Conservation (phyloP, 2,329 filamentous ascomycete species). For the Drechmeria coniospora region DNA sequence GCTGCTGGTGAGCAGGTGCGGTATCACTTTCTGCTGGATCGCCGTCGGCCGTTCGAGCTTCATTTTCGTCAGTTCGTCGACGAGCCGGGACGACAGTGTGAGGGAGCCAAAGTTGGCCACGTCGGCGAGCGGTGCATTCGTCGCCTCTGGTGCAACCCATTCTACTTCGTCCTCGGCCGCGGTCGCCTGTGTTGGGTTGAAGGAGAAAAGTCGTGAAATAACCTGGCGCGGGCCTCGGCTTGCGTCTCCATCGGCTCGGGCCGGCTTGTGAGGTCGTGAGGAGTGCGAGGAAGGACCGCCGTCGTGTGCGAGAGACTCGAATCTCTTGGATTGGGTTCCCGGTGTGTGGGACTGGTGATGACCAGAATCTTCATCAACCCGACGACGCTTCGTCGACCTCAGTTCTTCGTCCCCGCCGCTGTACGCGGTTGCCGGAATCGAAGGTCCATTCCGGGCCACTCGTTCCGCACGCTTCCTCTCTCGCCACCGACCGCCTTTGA, state of each 20-base stretch:
- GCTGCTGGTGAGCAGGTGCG: conserved; percentile 64
- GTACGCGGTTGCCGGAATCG: conserved; percentile 8
- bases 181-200: conserved; percentile 63
- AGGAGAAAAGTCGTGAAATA: conserved; percentile 84
- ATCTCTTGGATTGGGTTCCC: too few relatives aligned
- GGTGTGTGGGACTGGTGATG: too few relatives aligned
- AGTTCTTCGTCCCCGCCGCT: conserved; percentile 13
- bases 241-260: conserved; percentile 8
- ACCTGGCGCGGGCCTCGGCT: conserved; percentile 35
- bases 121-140: conserved; percentile 77
- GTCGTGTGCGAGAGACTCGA: conserved; percentile 1
- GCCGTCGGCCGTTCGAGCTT: conserved; percentile 81
- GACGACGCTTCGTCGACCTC: conserved; percentile 30
- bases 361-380: conserved; percentile 18
- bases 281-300: conserved; percentile 6
- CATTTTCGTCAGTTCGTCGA: conserved; percentile 75
- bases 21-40: conserved; percentile 81
- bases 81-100: conserved; percentile 66
- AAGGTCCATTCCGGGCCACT: conserved; percentile 14
- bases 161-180: conserved; percentile 35
- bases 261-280: conserved; percentile 8
- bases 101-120: conserved; percentile 79
- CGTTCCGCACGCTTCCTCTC: conserved; percentile 58
- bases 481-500: conserved; percentile 88
- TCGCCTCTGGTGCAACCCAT: conserved; percentile 51